Base-by-base conservation (phyloP, 371 early-diverging fungal species). In the Sporodiniella umbellata region DNA sequence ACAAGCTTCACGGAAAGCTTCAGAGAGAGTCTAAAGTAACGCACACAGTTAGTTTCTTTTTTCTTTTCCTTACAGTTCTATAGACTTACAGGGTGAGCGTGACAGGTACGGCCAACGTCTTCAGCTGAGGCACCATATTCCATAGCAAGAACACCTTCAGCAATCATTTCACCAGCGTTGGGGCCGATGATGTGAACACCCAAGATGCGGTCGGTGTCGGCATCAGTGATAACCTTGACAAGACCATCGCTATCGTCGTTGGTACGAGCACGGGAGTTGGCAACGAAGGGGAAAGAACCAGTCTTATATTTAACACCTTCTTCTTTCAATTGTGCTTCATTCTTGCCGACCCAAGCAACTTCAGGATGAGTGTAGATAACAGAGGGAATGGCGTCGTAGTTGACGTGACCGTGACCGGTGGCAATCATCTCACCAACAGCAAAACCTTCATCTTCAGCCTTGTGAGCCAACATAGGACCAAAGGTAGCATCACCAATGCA, bases 381-480 rank as follows among this genome's bases (percentile, higher is more conserved):
- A 19, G 95, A 93, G 37, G 99, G 99, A 62, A 98, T 93, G 33
- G 88, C 95, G 68, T 92, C 86, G 72, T 98, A 98, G 92, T 98
- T 96, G 81, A 98, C 96, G 72, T 96, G 96, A 54, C 73, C 98
- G 67, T 93, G 89, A 38, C 95, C 96, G 53, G 83, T 84, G 55
- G 84, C 85, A 48, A 98, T 88, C 85, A 89, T 85, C 71, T 98
- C 98, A 60, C 87, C 93, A 45, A 90, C 94, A 23, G 96, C 97
- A 59, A 98, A 68, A 71, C 93, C 98, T 75, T 98, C 98, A 77
- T 98, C 98, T 75, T 98, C 98, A 50, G 98, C 97, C 85, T 98
- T 98, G 89, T 98, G 98, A 33, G 98, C 98, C 75, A 98, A 84
- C 98, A 98, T 98, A 48, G 96, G 93, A 43, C 98, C 98, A 45